Base-by-base conservation (phyloP, 2,329 filamentous ascomycete species). In the Hypomyces perniciosus region DNA sequence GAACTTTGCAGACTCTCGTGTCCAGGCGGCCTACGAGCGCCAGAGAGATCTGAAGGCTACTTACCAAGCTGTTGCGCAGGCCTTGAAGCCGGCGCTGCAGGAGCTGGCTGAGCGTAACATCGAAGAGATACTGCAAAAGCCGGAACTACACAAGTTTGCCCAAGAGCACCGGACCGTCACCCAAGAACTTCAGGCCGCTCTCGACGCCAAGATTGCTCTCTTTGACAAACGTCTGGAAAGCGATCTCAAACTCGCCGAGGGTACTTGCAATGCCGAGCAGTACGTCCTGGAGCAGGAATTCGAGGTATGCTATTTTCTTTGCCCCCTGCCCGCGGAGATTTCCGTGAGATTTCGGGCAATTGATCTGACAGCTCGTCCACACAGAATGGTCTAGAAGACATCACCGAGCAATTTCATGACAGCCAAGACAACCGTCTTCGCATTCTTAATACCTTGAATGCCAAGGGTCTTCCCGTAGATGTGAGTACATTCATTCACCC, bases 1-100 rank as follows among this genome's bases (percentile, higher is more conserved):
- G 68, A 74, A 74, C 59, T 81, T 80, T 59, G 68, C 73, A 53
- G 74, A 78, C 56, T 68, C 72, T 55, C 75, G 72, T 55, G 74
- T 77, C 48, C 80, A 83, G 62, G 79, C 78, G 46, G 74, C 76
- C 51, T 78, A 80, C 57, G 79, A 83, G 63, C 81, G 85, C 49
- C 80, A 84, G 62, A 76, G 84, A 57, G 78, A 85, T 58, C 72
- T 88, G 59, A 85, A 85, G 65, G 80, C 81, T 50, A 74, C 75
- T 27, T 88, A 81, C 65, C 76, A 80, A n/a, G 72, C 77, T 52
- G 77, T 88, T 46, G 76, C 81, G 52, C 77, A 80, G 58, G 74
- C 78, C 30, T 68, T 86, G 59, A 87, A 85, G 65, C 79, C 80
- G 12, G 76, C 82, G 8, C 71, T 87, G 10, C 80, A 83, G 52